Base-by-base conservation (phyloP, 1,284 basidiomycete genomes). In the Anthracocystis walkeri region DNA sequence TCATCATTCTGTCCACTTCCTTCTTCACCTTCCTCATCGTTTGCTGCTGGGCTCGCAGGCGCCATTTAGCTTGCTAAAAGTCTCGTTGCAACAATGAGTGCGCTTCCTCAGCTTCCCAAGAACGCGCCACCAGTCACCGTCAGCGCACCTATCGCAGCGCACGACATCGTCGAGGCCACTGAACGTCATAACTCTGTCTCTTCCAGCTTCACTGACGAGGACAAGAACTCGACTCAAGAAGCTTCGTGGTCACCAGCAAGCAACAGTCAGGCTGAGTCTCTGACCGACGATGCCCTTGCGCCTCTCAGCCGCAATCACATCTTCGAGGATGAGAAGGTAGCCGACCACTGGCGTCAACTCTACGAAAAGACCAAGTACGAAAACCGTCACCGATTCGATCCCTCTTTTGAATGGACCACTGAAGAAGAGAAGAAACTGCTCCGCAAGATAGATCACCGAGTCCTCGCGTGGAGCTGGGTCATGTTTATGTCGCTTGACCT, bases 401-500 rank as follows among this genome's bases (percentile, higher is more conserved):
- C 73, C 2, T 45, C 46, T 1, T 62, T 65, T 21, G 53, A 65
- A 20, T 76, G 73, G 73, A 71, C 68, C 2, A 21, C 25, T 1
- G 55, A 57, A 16, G 73, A 76, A 29, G 58, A 76, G 38, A 46
- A 48, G 18, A 41, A 31, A 6, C 27, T 72, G 8, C 12, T 61
- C 2, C 51, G 63, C 31, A 71, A 68, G 20, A n/a, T 65, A 8
- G 73, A 76, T 23, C n/a, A 21, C 27, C 42, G 56, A 6, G 40
- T 76, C 16, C 29, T 65, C 12, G 50, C 66, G 1, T 58, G 58
- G 63, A 68, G 61, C 20, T 79, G 75, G 57, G 33, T 79, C 53
- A 58, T 54, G 48, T 79, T 79, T 33, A 57, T 61, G 57, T 52
- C 66, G 31, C 75, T 79, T 33, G 65, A 79, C 23, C 63, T 79